Base-by-base conservation (phyloP, 106 monocot species). In the Posidonia australis region DNA sequence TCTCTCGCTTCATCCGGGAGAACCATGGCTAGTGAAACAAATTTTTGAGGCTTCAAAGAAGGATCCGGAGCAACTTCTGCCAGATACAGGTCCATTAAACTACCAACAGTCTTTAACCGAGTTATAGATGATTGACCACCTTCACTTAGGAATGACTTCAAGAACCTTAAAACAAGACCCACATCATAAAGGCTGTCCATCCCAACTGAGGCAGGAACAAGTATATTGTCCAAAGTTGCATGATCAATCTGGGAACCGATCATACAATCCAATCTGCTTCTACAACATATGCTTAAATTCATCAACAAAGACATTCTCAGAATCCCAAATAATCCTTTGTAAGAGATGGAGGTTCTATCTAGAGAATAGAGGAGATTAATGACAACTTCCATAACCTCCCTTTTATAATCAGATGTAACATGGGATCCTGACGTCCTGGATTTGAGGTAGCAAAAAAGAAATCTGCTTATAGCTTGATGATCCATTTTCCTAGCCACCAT, bases 1-100 rank as follows among this genome's bases (percentile, higher is more conserved):
- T 90, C 86, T 65, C 96, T 82, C 28, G 90, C 86, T 11, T 23
- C 64, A 44, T 79, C 82, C 0, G 96, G 96, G 30, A 96, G 77
- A 11, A 78, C 72, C 18, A 77, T 71, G 58, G 74, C 71, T 17
- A 96, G 51, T 10, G 70, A 74, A 0, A 67, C 48, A 46, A 96
- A 96, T 51, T 73, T 90, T 1, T 74, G 78, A 63, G 84, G 80
- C 21, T 77, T 86, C 76, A 96, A 67, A 54, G 66, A 74, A 0
- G 78, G 60, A 76, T 96, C 96, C 1, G 96, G 90, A 30, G 96
- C 96, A 41, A 90, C 82, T 78, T 96, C 96, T 13, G 90, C 84
- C 62, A 96, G 52, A 72, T 96, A 96, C 51, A 87, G 72, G 67
- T 96, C 96, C 30, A 87, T 68, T 55, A 96, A 59, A 5, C 59